These are phyloP conservation scores for Tylopilus felleus DNA, from an alignment of 768 basidiomycete species.

Conservation along the genomic window DNA sequence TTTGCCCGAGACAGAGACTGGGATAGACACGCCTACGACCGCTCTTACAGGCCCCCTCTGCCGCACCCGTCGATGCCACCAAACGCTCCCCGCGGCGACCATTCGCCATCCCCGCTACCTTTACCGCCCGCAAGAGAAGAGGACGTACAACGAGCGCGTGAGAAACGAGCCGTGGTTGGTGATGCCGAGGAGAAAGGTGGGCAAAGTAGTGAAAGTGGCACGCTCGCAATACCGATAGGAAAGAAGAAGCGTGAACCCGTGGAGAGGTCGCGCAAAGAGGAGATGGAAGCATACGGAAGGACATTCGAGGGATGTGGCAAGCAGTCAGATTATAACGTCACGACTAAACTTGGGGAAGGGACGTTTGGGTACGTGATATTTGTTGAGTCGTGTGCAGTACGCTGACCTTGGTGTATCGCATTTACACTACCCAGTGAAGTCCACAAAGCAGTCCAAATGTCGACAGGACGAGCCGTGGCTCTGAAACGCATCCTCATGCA, in stretches of 20 bases:
- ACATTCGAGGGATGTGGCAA: conserved; percentile 66
- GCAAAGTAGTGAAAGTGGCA: conserved; percentile 1
- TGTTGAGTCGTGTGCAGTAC: not conserved
- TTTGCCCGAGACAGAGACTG: conserved; percentile 22
- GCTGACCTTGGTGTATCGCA: conserved; percentile 6
- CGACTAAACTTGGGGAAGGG: conserved; percentile 91
- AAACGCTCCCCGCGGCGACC: conserved; percentile 41
- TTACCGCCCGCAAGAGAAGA: conserved; percentile 31
- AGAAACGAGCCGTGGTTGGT: conserved; percentile 18
- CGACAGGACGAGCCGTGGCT: conserved; percentile 66
- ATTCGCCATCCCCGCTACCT: conserved; percentile 43
- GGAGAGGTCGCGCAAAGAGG: conserved; percentile 58
- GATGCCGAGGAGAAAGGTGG: conserved; percentile 8
- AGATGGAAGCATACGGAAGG: conserved; percentile 64
- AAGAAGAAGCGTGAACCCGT: conserved; percentile 41
- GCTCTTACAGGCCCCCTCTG: conserved; percentile 18
- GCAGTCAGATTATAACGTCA: conserved; percentile 73
- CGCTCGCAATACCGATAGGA: not conserved
- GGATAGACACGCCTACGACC: conserved; percentile 22
- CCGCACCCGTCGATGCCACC: conserved; percentile 3
- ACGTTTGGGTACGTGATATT: conserved; percentile 82
- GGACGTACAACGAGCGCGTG: conserved; percentile 24
- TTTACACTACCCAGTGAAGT: conserved; percentile 61
- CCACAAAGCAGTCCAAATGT: conserved; percentile 75
- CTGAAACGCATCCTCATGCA: conserved; percentile 96